These are phyloP conservation scores for Backusella tarrabulga DNA, from an alignment of 192 early-diverging fungal genomes.

Conservation along the genomic window DNA sequence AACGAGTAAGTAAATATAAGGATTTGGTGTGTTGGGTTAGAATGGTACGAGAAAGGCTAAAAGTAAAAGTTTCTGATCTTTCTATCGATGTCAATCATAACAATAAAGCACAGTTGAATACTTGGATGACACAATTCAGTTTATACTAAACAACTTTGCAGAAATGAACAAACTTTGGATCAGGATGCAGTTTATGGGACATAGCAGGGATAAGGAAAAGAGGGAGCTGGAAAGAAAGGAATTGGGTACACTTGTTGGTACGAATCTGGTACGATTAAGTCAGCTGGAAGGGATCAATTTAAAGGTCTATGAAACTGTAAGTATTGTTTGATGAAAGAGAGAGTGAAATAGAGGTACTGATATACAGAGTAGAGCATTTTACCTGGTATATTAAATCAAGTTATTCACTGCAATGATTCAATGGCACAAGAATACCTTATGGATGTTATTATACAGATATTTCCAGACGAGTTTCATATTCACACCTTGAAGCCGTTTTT, in stretches of 20 bases:
- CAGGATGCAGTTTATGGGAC: conserved; percentile 94
- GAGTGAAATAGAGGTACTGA: neutral
- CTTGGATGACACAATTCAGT: conserved; percentile 82
- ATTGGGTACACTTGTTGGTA: conserved; percentile 90
- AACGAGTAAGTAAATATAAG: conserved; percentile 46
- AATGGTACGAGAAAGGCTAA: neutral
- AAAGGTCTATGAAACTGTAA: conserved; percentile 75
- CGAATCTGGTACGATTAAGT: conserved; percentile 95
- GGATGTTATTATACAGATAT: conserved; percentile 98
- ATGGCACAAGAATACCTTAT: conserved; percentile 99
- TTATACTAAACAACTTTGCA: conserved; percentile 95
- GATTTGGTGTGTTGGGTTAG: no score
- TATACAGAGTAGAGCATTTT: conserved; percentile 63
- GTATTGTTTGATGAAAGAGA: neutral
- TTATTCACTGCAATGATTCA: conserved; percentile 93
- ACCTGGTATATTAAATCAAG: conserved; percentile 91
- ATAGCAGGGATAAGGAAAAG: conserved; percentile 91
- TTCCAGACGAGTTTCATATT: conserved; percentile 96
- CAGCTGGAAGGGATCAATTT: conserved; percentile 87
- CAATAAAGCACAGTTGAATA: neutral
- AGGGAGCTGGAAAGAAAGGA: conserved; percentile 96
- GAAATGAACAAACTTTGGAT: conserved; percentile 99
- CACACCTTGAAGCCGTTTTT: conserved; percentile 85
- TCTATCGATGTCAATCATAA: neutral
- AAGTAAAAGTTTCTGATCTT: neutral